These are phyloP conservation scores for Inga oerstediana DNA, from an alignment of 306 rosid genomes.

Conservation along the genomic window DNA sequence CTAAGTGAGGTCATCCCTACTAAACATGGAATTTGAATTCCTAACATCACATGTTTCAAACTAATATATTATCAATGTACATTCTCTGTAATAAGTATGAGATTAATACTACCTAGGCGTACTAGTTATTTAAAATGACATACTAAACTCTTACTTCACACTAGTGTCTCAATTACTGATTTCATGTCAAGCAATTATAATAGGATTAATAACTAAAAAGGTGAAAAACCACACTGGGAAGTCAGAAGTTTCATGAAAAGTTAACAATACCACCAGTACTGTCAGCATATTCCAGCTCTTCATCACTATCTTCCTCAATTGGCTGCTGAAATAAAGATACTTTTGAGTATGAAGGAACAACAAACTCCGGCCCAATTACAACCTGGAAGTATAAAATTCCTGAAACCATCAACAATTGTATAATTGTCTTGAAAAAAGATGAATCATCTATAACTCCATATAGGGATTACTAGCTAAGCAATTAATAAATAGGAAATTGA, in stretches of 20 bases:
- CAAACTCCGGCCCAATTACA: slow-evolving; percentile 70
- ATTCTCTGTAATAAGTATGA: too few relatives aligned
- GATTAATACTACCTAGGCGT: too few relatives aligned
- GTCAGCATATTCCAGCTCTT: slow-evolving; percentile 97
- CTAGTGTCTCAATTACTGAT: slow-evolving; percentile 1
- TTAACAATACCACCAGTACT: slow-evolving; percentile 70
- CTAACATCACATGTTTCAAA: neutral
- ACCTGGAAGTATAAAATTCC: slow-evolving; percentile 64
- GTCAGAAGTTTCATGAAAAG: slow-evolving; percentile 38
- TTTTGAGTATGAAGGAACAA: slow-evolving; percentile 79
- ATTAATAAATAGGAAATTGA: neutral
- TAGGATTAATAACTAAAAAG: slow-evolving; percentile 15
- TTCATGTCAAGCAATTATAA: slow-evolving; percentile 10
- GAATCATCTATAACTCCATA: slow-evolving; percentile 14
- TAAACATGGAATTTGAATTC: neutral
- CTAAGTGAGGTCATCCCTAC: neutral
- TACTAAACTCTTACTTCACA: neutral
- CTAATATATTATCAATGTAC: too few relatives aligned
- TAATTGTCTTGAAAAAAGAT: slow-evolving; percentile 27
- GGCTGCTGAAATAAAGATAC: slow-evolving; percentile 91
- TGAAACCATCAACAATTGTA: slow-evolving; percentile 17
- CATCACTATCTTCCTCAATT: slow-evolving; percentile 88
- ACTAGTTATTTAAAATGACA: neutral
- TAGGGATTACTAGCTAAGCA: neutral
- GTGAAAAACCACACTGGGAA: slow-evolving; percentile 1